These are phyloP conservation scores for Arthrobotrys megalospora DNA, from an alignment of 2,329 filamentous ascomycete genomes.

Conservation along the genomic window DNA sequence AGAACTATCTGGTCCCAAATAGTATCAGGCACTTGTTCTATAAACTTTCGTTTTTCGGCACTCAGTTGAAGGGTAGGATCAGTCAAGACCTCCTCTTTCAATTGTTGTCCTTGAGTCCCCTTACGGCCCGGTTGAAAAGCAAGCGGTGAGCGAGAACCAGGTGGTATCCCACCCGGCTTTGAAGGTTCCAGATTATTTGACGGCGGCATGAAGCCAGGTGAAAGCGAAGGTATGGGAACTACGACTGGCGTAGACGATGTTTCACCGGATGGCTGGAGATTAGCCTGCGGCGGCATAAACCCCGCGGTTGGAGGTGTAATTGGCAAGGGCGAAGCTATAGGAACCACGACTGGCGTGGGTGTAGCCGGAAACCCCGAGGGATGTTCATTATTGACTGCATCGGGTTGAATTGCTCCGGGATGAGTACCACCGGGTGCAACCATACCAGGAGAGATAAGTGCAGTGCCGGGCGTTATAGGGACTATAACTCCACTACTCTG, in stretches of 20 bases:
- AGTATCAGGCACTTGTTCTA: slow-evolving; percentile 25
- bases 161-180: slow-evolving; percentile 1
- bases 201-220: not conserved
- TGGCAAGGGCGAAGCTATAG: not conserved
- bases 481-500: slow-evolving; percentile 11
- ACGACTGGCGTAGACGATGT: not conserved
- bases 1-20: slow-evolving; percentile 43
- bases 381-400: not conserved
- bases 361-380: not conserved
- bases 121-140: not conserved
- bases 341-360: not conserved
- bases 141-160: slow-evolving; percentile 6
- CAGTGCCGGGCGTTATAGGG: slow-evolving; percentile 1
- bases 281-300: not conserved
- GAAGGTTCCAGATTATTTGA: not conserved
- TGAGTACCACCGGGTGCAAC: not conserved
- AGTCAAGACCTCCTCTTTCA: slow-evolving; percentile 33
- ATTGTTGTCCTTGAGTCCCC: slow-evolving; percentile 15
- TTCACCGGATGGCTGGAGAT: no score
- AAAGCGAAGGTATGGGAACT: not conserved
- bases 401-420: not conserved
- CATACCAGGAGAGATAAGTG: not conserved
- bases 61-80: slow-evolving; percentile 13
- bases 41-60: slow-evolving; percentile 20
- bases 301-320: not conserved